These are phyloP conservation scores for Orbilia oligospora DNA, from an alignment of 2,329 filamentous ascomycete species.

Conservation along the genomic window DNA sequence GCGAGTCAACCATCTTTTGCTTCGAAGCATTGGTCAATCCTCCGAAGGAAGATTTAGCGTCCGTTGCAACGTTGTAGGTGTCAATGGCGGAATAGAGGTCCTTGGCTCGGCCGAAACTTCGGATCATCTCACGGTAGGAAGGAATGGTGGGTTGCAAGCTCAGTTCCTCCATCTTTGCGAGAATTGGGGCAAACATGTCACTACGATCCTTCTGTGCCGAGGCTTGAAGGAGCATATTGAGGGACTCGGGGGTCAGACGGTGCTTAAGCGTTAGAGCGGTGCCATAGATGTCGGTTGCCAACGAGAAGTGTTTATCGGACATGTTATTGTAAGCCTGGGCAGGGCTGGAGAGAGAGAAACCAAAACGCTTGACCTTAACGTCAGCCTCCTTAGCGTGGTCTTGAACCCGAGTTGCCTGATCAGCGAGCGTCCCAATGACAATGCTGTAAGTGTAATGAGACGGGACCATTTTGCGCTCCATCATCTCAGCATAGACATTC, in stretches of 20 bases:
- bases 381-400: slow-evolving; percentile 81
- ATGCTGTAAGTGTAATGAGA: slow-evolving; percentile 90
- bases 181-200: slow-evolving; percentile 90
- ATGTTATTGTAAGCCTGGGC: slow-evolving; percentile 88
- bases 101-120: slow-evolving; percentile 85
- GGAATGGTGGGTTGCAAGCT: slow-evolving; percentile 81
- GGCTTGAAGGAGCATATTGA: slow-evolving; percentile 85
- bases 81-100: slow-evolving; percentile 91
- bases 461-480: slow-evolving; percentile 83
- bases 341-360: slow-evolving; percentile 74
- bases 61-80: slow-evolving; percentile 88
- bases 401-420: slow-evolving; percentile 83
- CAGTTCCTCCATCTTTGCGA: slow-evolving; percentile 88
- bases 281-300: slow-evolving; percentile 57
- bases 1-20: slow-evolving; percentile 78
- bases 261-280: slow-evolving; percentile 69
- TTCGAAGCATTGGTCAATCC: slow-evolving; percentile 72
- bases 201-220: slow-evolving; percentile 86
- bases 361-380: slow-evolving; percentile 85
- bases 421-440: slow-evolving; percentile 84
- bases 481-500: slow-evolving; percentile 97
- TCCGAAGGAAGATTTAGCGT: slow-evolving; percentile 78
- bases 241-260: slow-evolving; percentile 78
- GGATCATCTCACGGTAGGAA: slow-evolving; percentile 93
- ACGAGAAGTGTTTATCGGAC: slow-evolving; percentile 70